Evolutionary conservation across 495 filamentous ascomycete genomes (phyloP).

Genomic region (Neurospora sp.): DNA sequence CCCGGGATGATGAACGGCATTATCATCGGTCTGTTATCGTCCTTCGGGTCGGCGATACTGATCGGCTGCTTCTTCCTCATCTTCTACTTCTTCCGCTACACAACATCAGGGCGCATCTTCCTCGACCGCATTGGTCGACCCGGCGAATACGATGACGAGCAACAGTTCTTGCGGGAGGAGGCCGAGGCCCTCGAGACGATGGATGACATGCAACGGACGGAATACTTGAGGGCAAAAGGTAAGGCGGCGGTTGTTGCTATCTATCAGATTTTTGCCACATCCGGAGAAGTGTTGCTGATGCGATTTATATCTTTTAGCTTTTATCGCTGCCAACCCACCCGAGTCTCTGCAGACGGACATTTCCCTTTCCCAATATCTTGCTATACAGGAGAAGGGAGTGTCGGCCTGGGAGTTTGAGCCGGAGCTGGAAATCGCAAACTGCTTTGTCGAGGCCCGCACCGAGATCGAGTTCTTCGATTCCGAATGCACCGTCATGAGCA

Average conservation of each 20-base stretch:
- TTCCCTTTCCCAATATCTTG: slow-evolving; percentile 90
- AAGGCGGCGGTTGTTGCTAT: slow-evolving; percentile 13
- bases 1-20: slow-evolving; percentile 58
- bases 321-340: slow-evolving; percentile 87
- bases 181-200: slow-evolving; percentile 88
- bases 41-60: slow-evolving; percentile 83
- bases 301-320: slow-evolving; percentile 46
- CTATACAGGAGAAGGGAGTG: slow-evolving; percentile 97
- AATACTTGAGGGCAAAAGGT: slow-evolving; percentile 96
- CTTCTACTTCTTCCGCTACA: slow-evolving; percentile 93
- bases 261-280: not conserved
- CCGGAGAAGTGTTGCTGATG: slow-evolving; percentile 6
- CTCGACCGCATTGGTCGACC: slow-evolving; percentile 88
- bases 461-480: slow-evolving; percentile 98
- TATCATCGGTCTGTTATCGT: slow-evolving; percentile 91
- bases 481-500: slow-evolving; percentile 94
- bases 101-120: slow-evolving; percentile 77
- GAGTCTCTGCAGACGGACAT: slow-evolving; percentile 96
- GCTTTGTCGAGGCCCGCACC: slow-evolving; percentile 91
- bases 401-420: slow-evolving; percentile 99
- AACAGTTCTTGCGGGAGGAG: slow-evolving; percentile 84
- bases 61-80: slow-evolving; percentile 71
- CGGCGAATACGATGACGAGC: slow-evolving; percentile 96
- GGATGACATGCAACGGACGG: slow-evolving; percentile 84
- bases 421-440: slow-evolving; percentile 96